Evolutionary conservation across 148 eudicot species (phyloP).

Genomic region (Euryodendron excelsum): DNA sequence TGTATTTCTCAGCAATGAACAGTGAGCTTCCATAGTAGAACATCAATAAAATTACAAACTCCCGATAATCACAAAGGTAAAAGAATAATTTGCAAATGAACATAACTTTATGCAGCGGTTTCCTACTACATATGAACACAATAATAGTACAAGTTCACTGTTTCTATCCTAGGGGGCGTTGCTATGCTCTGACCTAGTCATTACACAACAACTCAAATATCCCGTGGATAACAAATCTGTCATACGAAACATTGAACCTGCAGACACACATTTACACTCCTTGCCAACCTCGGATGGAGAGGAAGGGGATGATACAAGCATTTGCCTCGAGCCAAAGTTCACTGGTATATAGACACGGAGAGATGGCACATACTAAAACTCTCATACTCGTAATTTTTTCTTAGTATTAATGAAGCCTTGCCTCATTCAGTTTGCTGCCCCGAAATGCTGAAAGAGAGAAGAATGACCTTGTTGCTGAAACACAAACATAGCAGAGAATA

Average conservation of each 20-base stretch:
- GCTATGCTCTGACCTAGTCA: not conserved
- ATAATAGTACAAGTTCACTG: not conserved
- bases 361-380: not conserved
- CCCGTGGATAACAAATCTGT: not conserved
- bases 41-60: not conserved
- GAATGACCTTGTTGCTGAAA: constrained; percentile 71
- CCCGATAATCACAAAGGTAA: not conserved
- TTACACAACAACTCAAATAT: not conserved
- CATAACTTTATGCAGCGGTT: constrained; percentile 2
- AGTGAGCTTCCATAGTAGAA: too few relatives aligned
- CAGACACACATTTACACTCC: not conserved
- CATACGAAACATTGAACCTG: not conserved
- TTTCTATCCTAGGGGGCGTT: not conserved
- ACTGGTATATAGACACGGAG: not conserved
- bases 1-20: not conserved
- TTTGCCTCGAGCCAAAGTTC: constrained; percentile 9
- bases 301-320: not conserved
- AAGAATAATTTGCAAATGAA: not conserved
- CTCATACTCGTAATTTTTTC: not conserved
- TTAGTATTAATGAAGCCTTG: constrained; percentile 23
- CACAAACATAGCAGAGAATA: constrained; percentile 22
- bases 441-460: constrained; percentile 71
- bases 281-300: not conserved
- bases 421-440: constrained; percentile 46
- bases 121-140: constrained; percentile 21